Evolutionary conservation across 2,329 filamentous ascomycete species (phyloP), one percentile per base, ranked within the genome.

Genomic region (Corniculantispora saksenae): DNA sequence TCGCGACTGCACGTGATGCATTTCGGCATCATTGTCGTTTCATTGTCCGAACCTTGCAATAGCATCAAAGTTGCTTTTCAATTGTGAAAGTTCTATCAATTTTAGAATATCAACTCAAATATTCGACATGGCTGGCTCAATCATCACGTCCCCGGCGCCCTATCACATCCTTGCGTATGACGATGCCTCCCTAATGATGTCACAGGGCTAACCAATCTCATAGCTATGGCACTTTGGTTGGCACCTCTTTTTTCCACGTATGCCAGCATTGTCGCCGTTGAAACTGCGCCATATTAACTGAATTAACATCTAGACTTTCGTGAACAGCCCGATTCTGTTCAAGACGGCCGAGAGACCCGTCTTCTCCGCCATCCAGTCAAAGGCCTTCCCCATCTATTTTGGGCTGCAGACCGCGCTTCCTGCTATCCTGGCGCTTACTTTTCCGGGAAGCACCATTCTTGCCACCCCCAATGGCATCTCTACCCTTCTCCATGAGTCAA

Each of bases 371-470:
- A 85, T 97, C 38, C 94, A 97, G 78, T 84, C 88, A 69, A 87
- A 87, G 68, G 86, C 94, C 61, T 97, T 97, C 80, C 93, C 93
- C 40, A 84, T 92, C 72, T 99, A 97, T 83, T 98, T 98, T 77
- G 83, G 86, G 54, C 81, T 98, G 65, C 94, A 98, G 80, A 89
- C 92, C 4, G 83, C 84, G 7, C 81, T 94, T 1, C 92, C 95
- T 0, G 77, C 90, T 19, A 73, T 92, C 25, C 81, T 97, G 21
- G 89, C 91, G 23, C 75, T 96, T 63, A 97, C 94, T 5, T 94
- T 92, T 74, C 93, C 93, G 7, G 88, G 86, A n/a, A 84, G 83
- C 71, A 73, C 74, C 57, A 69, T 83, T 65, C 79, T 81, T 60
- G 78, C 86, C 67, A 65, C 84, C 38, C 68, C 81, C 64, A 78